phyloP scores from a whole-genome alignment of 1,284 basidiomycete species.

The Cryptococcus hybrid region DNA sequence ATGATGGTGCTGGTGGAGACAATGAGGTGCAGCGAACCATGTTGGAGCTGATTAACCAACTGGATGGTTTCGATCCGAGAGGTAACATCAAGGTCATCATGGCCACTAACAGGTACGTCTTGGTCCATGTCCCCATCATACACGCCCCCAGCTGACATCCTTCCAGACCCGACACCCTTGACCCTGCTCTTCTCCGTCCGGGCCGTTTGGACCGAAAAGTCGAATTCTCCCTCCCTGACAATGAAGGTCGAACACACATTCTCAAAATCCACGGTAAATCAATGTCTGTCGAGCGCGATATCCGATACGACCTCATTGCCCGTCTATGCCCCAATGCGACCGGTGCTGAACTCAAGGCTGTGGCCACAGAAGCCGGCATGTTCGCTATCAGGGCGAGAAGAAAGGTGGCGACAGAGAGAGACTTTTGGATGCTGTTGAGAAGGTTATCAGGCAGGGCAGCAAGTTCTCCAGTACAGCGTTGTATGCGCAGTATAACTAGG shows the following conservation, averaged over 20 bases:
- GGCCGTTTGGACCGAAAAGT: constrained; percentile 95
- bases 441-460: constrained; percentile 95
- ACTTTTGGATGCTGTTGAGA: constrained; percentile 98
- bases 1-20: constrained; percentile 98
- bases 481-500: constrained; percentile 52
- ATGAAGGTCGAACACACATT: constrained; percentile 95
- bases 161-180: constrained; percentile 89
- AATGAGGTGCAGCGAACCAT: constrained; percentile 99
- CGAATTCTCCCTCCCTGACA: constrained; percentile 94
- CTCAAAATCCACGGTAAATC: constrained; percentile 94
- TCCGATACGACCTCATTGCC: constrained; percentile 96
- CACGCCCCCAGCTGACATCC: background rate
- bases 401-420: constrained; percentile 96
- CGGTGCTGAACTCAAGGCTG: constrained; percentile 92
- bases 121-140: background rate
- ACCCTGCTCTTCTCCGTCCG: constrained; percentile 93
- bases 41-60: constrained; percentile 98
- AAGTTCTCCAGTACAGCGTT: constrained; percentile 84
- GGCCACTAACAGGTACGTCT: constrained; percentile 87
- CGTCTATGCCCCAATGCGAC: constrained; percentile 97
- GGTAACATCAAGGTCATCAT: constrained; percentile 99
- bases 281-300: constrained; percentile 98
- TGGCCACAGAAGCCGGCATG: constrained; percentile 99
- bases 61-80: constrained; percentile 97
- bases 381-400: constrained; percentile 96